Conservation (phyloP, 768 basidiomycete genomes). For the Tephrocybe sp. region DNA sequence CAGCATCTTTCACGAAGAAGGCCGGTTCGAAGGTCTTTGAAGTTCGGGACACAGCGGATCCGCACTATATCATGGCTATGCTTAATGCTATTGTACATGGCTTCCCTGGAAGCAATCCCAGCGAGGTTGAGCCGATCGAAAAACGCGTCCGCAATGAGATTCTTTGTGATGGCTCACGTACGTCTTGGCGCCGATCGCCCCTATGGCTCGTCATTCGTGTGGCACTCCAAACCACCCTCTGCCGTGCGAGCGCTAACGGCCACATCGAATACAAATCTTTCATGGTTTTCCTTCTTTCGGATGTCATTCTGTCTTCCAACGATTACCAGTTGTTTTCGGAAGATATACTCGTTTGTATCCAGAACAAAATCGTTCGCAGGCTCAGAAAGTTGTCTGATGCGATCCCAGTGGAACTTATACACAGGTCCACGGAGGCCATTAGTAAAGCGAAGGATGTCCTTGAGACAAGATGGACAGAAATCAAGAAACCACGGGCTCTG, state of each 20-base stretch:
- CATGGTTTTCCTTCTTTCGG: constrained; percentile 37
- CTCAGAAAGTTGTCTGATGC: constrained; percentile 33
- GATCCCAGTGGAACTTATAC: constrained; percentile 15
- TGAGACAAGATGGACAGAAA: constrained; percentile 30
- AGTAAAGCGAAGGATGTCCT: constrained; percentile 21
- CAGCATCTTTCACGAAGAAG: constrained; percentile 33
- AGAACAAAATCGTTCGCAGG: constrained; percentile 34
- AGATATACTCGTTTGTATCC: constrained; percentile 35
- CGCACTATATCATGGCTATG: constrained; percentile 47
- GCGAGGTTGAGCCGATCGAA: constrained; percentile 24
- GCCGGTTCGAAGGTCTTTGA: constrained; percentile 33
- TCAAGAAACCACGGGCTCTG: constrained; percentile 21
- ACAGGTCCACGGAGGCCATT: constrained; percentile 17
- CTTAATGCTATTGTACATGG: constrained; percentile 45
- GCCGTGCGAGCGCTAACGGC: constrained; percentile 4
- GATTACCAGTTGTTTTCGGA: constrained; percentile 20
- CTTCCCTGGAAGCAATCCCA: constrained; percentile 25
- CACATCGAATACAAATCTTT: constrained; percentile 41
- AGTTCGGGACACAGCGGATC: constrained; percentile 36
- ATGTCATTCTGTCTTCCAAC: constrained; percentile 21
- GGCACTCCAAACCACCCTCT: constrained; percentile 36
- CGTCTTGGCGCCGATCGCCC: constrained; percentile 49
- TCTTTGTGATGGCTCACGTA: constrained; percentile 31
- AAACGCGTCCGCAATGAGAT: constrained; percentile 50
- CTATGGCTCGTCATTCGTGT: constrained; percentile 51